Evolutionary conservation across 805 yeast species (phyloP).

Genomic region (Wickerhamomyces chambardii): DNA sequence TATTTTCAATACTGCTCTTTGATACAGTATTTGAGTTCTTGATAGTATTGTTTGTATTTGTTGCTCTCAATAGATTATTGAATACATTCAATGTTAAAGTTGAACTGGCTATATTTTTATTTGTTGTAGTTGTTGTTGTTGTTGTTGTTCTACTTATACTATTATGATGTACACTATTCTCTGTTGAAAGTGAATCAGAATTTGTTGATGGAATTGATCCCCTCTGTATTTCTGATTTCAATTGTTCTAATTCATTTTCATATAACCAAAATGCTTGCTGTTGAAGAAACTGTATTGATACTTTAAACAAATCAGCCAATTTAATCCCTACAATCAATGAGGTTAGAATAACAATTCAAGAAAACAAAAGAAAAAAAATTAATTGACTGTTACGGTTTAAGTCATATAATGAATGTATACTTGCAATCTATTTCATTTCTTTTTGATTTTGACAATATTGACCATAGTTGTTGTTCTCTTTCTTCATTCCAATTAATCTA

Average conservation of each 20-base stretch:
- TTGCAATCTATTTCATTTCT: conserved; percentile 16
- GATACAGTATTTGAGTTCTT: background rate
- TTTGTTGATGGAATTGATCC: conserved; percentile 2
- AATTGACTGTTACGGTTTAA: too few species aligned
- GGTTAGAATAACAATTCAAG: background rate
- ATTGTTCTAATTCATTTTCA: conserved; percentile 17
- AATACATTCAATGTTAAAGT: background rate
- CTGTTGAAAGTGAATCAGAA: background rate
- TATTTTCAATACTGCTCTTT: background rate
- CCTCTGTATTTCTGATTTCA: conserved; percentile 12
- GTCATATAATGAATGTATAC: too few species aligned
- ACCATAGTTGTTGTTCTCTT: conserved; percentile 17
- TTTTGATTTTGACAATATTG: conserved; percentile 14
- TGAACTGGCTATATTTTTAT: background rate
- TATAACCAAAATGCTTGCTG: conserved; percentile 20
- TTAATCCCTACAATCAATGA: background rate
- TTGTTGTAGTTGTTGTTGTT: too few species aligned
- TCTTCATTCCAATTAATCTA: conserved; percentile 15
- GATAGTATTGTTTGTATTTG: background rate
- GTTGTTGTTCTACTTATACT: background rate
- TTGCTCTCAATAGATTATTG: too few species aligned
- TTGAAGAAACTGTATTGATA: conserved; percentile 16
- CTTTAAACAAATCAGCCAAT: conserved; percentile 9
- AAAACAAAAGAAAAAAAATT: background rate
- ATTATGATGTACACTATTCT: too few species aligned